These are phyloP conservation scores for Phoma sp. DNA, from an alignment of 2,329 filamentous ascomycete species.

Conservation along the genomic window DNA sequence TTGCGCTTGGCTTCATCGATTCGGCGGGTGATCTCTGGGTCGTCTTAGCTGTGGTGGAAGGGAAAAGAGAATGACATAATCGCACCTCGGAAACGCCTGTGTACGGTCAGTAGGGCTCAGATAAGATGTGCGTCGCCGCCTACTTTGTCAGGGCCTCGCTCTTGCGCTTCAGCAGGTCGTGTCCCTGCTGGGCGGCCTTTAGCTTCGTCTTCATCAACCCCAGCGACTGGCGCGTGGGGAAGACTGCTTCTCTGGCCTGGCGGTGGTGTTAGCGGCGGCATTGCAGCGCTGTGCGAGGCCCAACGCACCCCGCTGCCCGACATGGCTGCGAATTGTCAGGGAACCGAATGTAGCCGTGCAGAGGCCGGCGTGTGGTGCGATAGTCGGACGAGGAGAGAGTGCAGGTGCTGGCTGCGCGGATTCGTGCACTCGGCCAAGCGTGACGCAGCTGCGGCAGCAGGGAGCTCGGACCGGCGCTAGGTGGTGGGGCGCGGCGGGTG, in stretches of 20 bases:
- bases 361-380: conserved; percentile 1
- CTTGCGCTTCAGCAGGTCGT: conserved; percentile 95
- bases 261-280: conserved; percentile 30
- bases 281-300: not conserved
- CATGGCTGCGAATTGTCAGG: conserved; percentile 51
- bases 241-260: conserved; percentile 94
- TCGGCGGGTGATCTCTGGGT: conserved; percentile 83
- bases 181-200: conserved; percentile 79
- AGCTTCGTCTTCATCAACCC: conserved; percentile 98
- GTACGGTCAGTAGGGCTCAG: not conserved
- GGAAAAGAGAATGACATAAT: conserved; percentile 17
- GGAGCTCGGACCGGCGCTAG: conserved; percentile 25
- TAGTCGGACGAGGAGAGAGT: conserved; percentile 8
- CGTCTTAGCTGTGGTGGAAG: conserved; percentile 4
- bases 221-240: conserved; percentile 95
- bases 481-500: not conserved
- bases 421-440: conserved; percentile 20
- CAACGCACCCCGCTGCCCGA: conserved; percentile 61
- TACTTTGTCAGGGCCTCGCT: conserved; percentile 98
- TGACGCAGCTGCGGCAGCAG: conserved; percentile 28
- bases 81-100: conserved; percentile 86
- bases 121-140: conserved; percentile 34
- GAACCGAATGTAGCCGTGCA: conserved; percentile 4
- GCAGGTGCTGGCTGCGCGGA: conserved; percentile 8
- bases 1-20: conserved; percentile 99